A percentile compares a stretch with the other conserved stretches of the same genome.
Conservation (phyloP, 2,329 filamentous ascomycete genomes). For the Alternaria hordeiaustralica region DNA sequence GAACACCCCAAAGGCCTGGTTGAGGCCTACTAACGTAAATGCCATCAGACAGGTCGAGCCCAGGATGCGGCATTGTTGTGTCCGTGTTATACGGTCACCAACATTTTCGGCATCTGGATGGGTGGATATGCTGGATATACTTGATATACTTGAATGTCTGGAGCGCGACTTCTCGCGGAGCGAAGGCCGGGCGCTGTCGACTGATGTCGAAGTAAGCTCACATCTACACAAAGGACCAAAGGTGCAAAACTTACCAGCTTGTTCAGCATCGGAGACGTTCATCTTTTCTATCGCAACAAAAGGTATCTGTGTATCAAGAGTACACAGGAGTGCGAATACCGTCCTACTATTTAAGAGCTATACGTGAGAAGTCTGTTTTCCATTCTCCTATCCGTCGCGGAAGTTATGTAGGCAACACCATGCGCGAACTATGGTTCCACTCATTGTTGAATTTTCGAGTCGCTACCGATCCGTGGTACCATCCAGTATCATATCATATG, state of each 20-base stretch:
- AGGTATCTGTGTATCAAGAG: neutral
- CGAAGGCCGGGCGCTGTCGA: neutral
- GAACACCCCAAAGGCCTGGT: constrained; percentile 26
- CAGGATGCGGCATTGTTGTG: constrained; percentile 22
- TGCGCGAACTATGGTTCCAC: neutral
- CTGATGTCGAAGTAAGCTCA: neutral
- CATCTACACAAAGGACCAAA: neutral
- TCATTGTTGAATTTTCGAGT: neutral
- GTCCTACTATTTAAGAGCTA: neutral
- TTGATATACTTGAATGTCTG: neutral
- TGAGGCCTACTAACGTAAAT: constrained; percentile 25
- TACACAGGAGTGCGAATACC: neutral
- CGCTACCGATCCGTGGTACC: neutral
- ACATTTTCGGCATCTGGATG: constrained; percentile 1
- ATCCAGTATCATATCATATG: neutral
- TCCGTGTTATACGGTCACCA: constrained; percentile 17
- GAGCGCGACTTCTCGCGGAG: neutral
- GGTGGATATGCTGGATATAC: neutral
- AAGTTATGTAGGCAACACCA: neutral
- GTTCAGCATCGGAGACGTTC: neutral
- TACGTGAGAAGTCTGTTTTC: neutral
- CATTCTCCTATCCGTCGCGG: neutral
- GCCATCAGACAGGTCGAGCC: constrained; percentile 17
- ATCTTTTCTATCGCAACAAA: neutral
- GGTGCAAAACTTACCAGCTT: neutral